phyloP scores from a whole-genome alignment of 2,329 filamentous ascomycete species.

The Akanthomyces muscarius region DNA sequence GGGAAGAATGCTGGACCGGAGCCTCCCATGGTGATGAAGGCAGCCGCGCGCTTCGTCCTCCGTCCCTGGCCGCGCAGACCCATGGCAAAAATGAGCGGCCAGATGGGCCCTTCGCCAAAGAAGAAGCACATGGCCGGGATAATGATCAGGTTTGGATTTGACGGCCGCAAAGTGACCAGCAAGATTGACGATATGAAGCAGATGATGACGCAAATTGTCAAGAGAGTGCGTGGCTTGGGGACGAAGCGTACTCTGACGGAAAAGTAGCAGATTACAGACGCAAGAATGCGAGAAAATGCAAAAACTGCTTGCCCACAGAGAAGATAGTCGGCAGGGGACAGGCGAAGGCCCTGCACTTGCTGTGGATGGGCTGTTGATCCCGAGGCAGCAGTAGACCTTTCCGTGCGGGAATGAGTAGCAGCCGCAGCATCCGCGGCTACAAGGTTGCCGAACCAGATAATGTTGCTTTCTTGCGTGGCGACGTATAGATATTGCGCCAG shows the following conservation, averaged over 20 bases:
- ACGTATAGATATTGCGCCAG: conserved; percentile 76
- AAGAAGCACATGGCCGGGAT: conserved; percentile 67
- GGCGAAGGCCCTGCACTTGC: conserved; percentile 41
- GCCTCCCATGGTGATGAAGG: conserved; percentile 72
- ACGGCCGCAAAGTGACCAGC: conserved; percentile 41
- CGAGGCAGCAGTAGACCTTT: conserved; percentile 27
- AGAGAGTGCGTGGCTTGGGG: conserved; percentile 65
- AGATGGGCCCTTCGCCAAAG: conserved; percentile 79
- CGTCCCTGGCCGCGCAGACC: conserved; percentile 75
- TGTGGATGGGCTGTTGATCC: conserved; percentile 24
- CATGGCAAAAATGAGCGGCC: conserved; percentile 76
- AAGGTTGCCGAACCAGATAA: conserved; percentile 56
- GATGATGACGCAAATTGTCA: conserved; percentile 57
- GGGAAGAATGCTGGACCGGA: conserved; percentile 71
- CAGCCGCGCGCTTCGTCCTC: conserved; percentile 74
- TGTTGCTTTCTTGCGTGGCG: conserved; percentile 65
- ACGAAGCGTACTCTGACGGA: conserved; percentile 44
- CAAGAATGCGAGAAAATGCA: conserved; percentile 67
- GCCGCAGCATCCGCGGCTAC: conserved; percentile 35
- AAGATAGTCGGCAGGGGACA: conserved; percentile 61
- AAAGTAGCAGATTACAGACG: conserved; percentile 59
- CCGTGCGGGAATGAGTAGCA: conserved; percentile 20
- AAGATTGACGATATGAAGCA: conserved; percentile 56
- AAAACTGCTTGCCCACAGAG: conserved; percentile 71
- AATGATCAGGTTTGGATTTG: conserved; percentile 46